These are phyloP conservation scores for Delitschia confertaspora DNA, from an alignment of 495 filamentous ascomycete genomes.

Conservation along the genomic window DNA sequence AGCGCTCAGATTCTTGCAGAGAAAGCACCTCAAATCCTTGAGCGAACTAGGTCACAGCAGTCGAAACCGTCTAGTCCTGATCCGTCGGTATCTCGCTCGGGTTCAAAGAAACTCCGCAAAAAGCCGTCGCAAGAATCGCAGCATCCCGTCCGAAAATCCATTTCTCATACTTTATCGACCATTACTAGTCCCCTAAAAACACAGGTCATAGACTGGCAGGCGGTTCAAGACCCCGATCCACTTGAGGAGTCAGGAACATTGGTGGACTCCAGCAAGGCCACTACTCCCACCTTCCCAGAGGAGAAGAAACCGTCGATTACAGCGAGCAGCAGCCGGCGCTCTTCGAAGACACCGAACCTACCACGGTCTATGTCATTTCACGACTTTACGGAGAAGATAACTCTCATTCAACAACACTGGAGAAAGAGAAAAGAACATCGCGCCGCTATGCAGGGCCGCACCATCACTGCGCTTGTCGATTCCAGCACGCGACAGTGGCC, in stretches of 20 bases:
- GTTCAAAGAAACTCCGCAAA: too few relatives aligned
- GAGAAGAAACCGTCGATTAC: conserved; percentile 19
- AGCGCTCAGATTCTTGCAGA: conserved; percentile 5
- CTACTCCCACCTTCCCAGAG: background rate
- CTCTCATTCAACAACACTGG: conserved; percentile 31
- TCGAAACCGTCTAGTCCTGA: conserved; percentile 18
- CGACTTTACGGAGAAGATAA: conserved; percentile 33
- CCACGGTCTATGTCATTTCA: conserved; percentile 15
- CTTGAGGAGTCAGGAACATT: conserved; percentile 13
- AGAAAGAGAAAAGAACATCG: conserved; percentile 23
- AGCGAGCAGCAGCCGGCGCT: conserved; percentile 24
- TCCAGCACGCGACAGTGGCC: conserved; percentile 10
- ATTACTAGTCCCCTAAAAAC: conserved; percentile 17
- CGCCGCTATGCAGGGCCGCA: too few relatives aligned
- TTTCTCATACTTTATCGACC: conserved; percentile 14
- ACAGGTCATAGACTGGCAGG: conserved; percentile 15
- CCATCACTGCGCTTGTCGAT: conserved; percentile 18
- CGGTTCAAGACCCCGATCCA: conserved; percentile 1
- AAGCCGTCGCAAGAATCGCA: conserved; percentile 18
- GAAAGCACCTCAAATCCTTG: conserved; percentile 21
- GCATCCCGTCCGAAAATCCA: conserved; percentile 17
- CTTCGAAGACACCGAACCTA: conserved; percentile 19
- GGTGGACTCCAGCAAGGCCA: conserved; percentile 1
- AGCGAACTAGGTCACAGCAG: conserved; percentile 12
- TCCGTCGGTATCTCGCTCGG: conserved; percentile 14